Conservation (phyloP, 257 asterid genomes). For the Mitragyna speciosa region DNA sequence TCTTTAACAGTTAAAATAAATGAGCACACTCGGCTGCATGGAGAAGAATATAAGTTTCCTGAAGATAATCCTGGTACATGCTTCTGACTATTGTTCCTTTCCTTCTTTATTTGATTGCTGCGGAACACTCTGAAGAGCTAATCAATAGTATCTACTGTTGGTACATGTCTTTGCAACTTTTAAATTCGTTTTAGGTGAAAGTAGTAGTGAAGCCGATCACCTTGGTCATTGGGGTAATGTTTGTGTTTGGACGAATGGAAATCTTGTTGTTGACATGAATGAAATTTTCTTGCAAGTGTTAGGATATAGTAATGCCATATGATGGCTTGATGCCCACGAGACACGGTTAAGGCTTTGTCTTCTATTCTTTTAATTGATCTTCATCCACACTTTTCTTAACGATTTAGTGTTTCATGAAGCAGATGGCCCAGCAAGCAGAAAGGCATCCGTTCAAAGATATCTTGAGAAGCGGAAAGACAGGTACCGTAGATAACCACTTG, state of each 20-base stretch:
- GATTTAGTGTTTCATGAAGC: constrained; percentile 35
- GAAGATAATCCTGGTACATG: constrained; percentile 66
- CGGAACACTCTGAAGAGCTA: background rate
- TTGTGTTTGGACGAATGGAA: background rate
- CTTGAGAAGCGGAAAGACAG: constrained; percentile 97
- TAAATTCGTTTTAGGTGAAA: background rate
- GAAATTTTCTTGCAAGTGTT: constrained; percentile 2
- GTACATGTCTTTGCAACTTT: background rate
- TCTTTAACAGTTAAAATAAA: constrained; percentile 51
- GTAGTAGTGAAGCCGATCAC: background rate
- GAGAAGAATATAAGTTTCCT: constrained; percentile 53
- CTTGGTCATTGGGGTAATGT: background rate
- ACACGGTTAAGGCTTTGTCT: background rate
- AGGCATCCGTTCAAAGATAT: constrained; percentile 87
- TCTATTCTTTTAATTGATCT: constrained; percentile 15
- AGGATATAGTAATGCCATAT: background rate
- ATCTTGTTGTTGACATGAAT: background rate
- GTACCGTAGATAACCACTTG: constrained; percentile 43
- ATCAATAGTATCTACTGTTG: background rate
- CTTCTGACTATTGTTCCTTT: background rate
- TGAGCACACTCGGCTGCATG: constrained; percentile 43
- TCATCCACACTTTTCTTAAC: constrained; percentile 11
- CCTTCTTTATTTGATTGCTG: background rate
- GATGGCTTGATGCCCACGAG: background rate
- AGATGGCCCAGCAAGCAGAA: constrained; percentile 73